A percentile compares a stretch with the other conserved stretches of the same genome.
Evolutionary conservation across 2,329 filamentous ascomycete genomes (phyloP).

Genomic region (Hypoxylon sp.): DNA sequence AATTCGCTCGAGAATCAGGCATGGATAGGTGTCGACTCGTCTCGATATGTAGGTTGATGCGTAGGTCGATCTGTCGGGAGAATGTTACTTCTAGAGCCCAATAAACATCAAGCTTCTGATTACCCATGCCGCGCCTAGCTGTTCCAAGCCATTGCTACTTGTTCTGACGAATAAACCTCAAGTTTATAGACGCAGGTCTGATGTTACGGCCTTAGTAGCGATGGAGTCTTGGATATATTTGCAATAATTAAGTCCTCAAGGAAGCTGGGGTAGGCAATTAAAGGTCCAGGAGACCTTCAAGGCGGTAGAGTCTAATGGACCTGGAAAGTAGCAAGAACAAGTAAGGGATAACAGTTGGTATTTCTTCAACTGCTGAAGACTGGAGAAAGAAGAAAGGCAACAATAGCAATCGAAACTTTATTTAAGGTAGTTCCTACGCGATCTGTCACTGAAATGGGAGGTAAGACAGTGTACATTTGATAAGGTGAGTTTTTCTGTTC

Average conservation of each 20-base stretch:
- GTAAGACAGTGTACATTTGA: conserved; percentile 6
- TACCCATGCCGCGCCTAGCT: conserved; percentile 22
- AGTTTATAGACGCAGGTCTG: conserved; percentile 7
- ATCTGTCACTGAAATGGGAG: conserved; percentile 6
- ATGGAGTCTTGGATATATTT: conserved; percentile 12
- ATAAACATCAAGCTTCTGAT: conserved; percentile 24
- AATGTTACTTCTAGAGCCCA: conserved; percentile 23
- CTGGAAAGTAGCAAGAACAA: conserved; percentile 6
- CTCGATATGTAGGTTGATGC: conserved; percentile 26
- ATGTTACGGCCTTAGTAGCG: conserved; percentile 31
- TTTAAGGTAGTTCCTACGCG: conserved; percentile 5
- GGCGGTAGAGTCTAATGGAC: not conserved
- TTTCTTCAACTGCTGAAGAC: conserved; percentile 13
- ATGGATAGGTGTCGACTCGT: conserved; percentile 18
- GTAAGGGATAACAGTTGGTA: conserved; percentile 27
- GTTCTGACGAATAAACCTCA: conserved; percentile 16
- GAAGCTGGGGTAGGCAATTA: not conserved
- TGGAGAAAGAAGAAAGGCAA: conserved; percentile 9
- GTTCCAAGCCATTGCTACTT: conserved; percentile 15
- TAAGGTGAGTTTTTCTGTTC: conserved; percentile 15
- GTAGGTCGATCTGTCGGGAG: conserved; percentile 33
- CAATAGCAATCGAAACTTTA: conserved; percentile 7
- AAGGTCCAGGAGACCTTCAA: conserved; percentile 1
- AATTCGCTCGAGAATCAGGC: conserved; percentile 30
- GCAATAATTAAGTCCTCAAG: conserved; percentile 14